These are phyloP conservation scores for Aspergillus latus DNA, from an alignment of 2,329 filamentous ascomycete species.

Conservation along the genomic window DNA sequence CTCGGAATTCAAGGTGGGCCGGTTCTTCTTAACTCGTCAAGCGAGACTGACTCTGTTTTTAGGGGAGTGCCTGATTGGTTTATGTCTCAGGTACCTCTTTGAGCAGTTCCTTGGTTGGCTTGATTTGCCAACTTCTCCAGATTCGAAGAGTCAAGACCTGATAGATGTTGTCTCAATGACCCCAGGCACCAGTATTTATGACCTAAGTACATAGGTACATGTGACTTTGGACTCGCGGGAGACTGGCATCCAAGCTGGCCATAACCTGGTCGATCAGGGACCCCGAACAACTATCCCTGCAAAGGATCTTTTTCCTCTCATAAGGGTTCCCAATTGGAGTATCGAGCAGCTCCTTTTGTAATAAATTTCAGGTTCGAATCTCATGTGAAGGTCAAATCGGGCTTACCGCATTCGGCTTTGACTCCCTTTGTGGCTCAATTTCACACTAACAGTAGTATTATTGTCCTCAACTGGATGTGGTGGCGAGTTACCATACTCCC, in stretches of 20 bases:
- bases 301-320: not conserved
- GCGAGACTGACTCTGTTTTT: slow-evolving; percentile 23
- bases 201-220: not conserved
- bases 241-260: no score
- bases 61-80: slow-evolving; percentile 18
- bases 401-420: slow-evolving; percentile 2
- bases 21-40: slow-evolving; percentile 20
- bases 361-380: not conserved
- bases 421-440: not conserved
- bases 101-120: slow-evolving; percentile 13
- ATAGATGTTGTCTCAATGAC: not conserved
- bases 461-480: slow-evolving; percentile 3
- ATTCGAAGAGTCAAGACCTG: slow-evolving; percentile 14
- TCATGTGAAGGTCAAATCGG: not conserved
- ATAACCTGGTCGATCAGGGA: no score
- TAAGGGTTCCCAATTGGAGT: not conserved
- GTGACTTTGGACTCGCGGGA: no score
- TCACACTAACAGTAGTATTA: not conserved
- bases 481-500: not conserved
- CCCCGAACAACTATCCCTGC: not conserved
- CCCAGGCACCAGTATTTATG: not conserved
- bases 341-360: no score
- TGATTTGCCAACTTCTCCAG: slow-evolving; percentile 21
- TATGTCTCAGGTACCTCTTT: slow-evolving; percentile 22
- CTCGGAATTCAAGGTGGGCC: slow-evolving; percentile 14